Evolutionary conservation across 495 filamentous ascomycete genomes (phyloP).

Genomic region (Aspergillus homomorphus): DNA sequence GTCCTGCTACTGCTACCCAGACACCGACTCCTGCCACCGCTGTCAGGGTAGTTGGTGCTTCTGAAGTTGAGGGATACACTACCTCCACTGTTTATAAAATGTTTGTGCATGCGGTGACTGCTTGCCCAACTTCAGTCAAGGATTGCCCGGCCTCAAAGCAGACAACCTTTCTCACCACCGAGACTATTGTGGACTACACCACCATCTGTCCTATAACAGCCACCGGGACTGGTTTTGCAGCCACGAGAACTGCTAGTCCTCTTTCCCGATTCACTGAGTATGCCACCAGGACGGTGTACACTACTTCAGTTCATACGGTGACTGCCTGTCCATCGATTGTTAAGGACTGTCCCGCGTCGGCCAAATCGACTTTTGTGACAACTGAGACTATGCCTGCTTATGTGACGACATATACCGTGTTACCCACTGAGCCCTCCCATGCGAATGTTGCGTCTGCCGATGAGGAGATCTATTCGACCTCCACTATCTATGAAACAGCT

Average conservation of each 20-base stretch:
- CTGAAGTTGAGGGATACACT: background rate
- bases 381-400: background rate
- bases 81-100: background rate
- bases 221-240: background rate
- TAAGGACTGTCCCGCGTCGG: background rate
- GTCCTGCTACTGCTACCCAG: background rate
- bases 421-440: background rate
- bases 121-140: conserved; percentile 1
- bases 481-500: no score
- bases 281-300: background rate
- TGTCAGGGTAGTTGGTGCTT: background rate
- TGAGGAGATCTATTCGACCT: no score
- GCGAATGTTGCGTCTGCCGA: no score
- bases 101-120: background rate
- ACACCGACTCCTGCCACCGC: background rate
- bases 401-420: background rate
- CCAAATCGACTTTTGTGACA: background rate
- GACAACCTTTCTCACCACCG: background rate
- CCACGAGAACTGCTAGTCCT: background rate
- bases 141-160: background rate
- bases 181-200: conserved; percentile 1
- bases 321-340: background rate
- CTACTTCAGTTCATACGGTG: background rate
- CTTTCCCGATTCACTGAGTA: background rate
- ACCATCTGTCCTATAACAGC: conserved; percentile 2